Evolutionary conservation across 2,329 filamentous ascomycete genomes (phyloP).

Genomic region (Tolypocladium sp.): DNA sequence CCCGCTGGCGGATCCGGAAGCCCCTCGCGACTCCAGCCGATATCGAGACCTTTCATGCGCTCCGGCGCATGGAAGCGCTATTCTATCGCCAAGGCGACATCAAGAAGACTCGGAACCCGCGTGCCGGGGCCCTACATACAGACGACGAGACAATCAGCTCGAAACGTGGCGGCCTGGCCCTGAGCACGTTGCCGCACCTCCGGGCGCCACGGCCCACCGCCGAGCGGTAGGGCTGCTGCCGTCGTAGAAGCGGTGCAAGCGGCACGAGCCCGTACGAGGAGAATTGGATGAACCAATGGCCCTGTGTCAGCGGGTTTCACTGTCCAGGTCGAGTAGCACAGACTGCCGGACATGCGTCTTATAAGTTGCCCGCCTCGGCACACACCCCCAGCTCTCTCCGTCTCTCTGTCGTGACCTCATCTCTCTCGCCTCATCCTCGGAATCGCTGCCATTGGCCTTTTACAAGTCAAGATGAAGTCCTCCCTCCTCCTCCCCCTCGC

Average conservation of each 20-base stretch:
- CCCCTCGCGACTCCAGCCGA: neutral
- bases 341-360: neutral
- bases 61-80: neutral
- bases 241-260: neutral
- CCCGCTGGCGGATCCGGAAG: neutral
- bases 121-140: neutral
- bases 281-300: neutral
- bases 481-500: slow-evolving; percentile 16
- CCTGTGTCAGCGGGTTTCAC: neutral
- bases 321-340: neutral
- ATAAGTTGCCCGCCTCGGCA: neutral
- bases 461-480: slow-evolving; percentile 3
- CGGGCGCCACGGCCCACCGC: neutral
- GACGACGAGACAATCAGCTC: neutral
- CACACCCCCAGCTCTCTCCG: neutral
- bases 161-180: neutral
- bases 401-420: neutral
- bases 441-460: slow-evolving; percentile 3
- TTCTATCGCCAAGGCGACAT: too few species aligned
- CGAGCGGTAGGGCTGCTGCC: neutral
- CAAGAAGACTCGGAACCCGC: too few species aligned
- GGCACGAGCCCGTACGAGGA: neutral
- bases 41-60: neutral
- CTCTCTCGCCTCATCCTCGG: neutral
- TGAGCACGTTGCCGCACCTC: neutral